Evolutionary conservation across 2,329 filamentous ascomycete genomes (phyloP).

Genomic region (Fusarium fracticaudum): DNA sequence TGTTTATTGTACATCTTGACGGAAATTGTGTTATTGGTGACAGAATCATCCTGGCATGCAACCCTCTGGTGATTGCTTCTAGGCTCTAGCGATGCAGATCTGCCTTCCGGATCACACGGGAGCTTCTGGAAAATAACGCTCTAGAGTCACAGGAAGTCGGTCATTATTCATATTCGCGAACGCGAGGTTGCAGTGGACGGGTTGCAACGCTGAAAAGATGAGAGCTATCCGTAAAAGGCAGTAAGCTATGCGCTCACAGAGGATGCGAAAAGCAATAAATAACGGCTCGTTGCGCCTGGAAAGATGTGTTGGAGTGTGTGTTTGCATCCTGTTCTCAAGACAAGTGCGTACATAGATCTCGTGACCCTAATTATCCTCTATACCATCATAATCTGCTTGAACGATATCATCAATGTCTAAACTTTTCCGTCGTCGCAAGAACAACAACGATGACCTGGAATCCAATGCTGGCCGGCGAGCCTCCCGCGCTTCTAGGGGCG

Average conservation of each 20-base stretch:
- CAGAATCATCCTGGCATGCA: neutral
- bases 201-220: neutral
- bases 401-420: slow-evolving; percentile 1
- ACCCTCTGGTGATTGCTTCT: neutral
- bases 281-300: neutral
- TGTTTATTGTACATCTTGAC: neutral
- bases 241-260: neutral
- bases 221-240: neutral
- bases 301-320: neutral
- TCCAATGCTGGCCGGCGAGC: slow-evolving; percentile 9
- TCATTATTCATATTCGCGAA: neutral
- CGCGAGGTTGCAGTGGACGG: neutral
- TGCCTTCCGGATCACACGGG: neutral
- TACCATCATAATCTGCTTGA: neutral
- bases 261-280: neutral
- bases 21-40: neutral
- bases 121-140: neutral
- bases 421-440: slow-evolving; percentile 25
- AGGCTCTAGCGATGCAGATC: neutral
- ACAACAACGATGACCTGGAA: slow-evolving; percentile 13
- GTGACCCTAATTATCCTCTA: neutral
- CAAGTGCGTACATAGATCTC: neutral
- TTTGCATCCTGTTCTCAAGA: neutral
- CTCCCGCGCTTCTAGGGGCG: slow-evolving; percentile 18
- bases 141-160: neutral